Conservation (phyloP, 2,329 filamentous ascomycete genomes). For the Diplodia intermedia region DNA sequence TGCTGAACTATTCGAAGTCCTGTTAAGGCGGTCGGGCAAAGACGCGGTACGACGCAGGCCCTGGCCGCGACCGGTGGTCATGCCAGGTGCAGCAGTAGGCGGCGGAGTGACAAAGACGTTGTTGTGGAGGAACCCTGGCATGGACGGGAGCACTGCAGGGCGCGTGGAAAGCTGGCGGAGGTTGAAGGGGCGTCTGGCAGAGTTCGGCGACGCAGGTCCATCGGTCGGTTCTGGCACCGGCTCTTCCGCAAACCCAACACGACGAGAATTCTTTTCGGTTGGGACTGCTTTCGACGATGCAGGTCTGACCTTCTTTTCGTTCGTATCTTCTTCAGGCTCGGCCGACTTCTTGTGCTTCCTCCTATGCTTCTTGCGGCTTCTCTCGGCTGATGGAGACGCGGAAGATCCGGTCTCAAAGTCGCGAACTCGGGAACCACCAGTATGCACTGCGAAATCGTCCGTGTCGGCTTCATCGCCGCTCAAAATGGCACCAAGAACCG, state of each 20-base stretch:
- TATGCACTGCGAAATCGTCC: slow-evolving; percentile 50
- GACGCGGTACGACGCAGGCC: slow-evolving; percentile 46
- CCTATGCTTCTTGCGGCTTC: slow-evolving; percentile 54
- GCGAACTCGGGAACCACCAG: slow-evolving; percentile 48
- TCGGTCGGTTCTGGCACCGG: slow-evolving; percentile 1
- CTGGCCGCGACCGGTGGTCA: slow-evolving; percentile 42
- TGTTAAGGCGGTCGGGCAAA: slow-evolving; percentile 47
- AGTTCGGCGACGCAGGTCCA: slow-evolving; percentile 53
- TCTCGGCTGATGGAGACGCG: slow-evolving; percentile 45
- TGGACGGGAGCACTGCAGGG: slow-evolving; percentile 59
- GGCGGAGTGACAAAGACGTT: slow-evolving; percentile 64
- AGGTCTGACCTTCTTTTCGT: slow-evolving; percentile 2
- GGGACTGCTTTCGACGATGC: background rate
- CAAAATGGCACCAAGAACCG: slow-evolving; percentile 51
- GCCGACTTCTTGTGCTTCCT: slow-evolving; percentile 51
- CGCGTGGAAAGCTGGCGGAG: slow-evolving; percentile 64
- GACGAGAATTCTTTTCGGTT: slow-evolving; percentile 38
- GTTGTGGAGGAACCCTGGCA: slow-evolving; percentile 63
- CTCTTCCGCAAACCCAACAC: slow-evolving; percentile 64
- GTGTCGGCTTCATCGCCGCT: slow-evolving; percentile 63
- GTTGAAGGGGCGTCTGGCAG: slow-evolving; percentile 47
- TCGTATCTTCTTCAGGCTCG: background rate
- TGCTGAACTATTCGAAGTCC: slow-evolving; percentile 32
- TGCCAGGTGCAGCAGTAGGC: slow-evolving; percentile 44
- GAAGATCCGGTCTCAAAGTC: slow-evolving; percentile 56